These are phyloP conservation scores for Diaporthe velutina DNA, from an alignment of 2,329 filamentous ascomycete species.

Conservation along the genomic window DNA sequence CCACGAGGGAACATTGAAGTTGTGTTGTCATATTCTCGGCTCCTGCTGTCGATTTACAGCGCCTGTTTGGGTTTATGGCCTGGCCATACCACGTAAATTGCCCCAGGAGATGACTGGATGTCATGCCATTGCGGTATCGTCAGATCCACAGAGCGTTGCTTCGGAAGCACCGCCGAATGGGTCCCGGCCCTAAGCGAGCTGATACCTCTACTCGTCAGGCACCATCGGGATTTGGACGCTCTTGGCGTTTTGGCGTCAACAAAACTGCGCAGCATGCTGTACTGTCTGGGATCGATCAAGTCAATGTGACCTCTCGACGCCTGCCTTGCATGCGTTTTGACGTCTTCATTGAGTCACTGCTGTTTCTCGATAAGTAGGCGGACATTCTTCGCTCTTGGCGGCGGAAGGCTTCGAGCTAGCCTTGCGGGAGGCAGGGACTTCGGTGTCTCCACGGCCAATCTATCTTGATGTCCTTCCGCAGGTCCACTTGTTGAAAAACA, in stretches of 20 bases:
- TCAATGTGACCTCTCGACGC: background rate
- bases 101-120: conserved; percentile 7
- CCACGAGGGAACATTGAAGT: background rate
- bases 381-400: conserved; percentile 21
- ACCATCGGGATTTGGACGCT: background rate
- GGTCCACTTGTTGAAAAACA: conserved; percentile 24
- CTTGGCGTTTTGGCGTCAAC: conserved; percentile 21
- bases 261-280: background rate
- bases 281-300: background rate
- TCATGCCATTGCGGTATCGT: conserved; percentile 32
- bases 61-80: conserved; percentile 3
- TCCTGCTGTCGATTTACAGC: background rate
- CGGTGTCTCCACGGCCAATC: conserved; percentile 17
- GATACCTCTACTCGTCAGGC: background rate
- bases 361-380: background rate
- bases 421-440: conserved; percentile 10
- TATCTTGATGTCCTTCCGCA: background rate
- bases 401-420: conserved; percentile 14
- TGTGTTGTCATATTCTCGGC: background rate
- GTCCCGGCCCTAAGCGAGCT: conserved; percentile 24
- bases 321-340: background rate
- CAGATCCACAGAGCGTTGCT: conserved; percentile 30
- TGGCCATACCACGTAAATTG: conserved; percentile 16
- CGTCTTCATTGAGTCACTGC: background rate
- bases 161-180: conserved; percentile 14